A percentile compares a stretch with the other conserved stretches of the same genome.
Conservation (phyloP, 2,329 filamentous ascomycete genomes). For the Trichophyton mentagrophytes region DNA sequence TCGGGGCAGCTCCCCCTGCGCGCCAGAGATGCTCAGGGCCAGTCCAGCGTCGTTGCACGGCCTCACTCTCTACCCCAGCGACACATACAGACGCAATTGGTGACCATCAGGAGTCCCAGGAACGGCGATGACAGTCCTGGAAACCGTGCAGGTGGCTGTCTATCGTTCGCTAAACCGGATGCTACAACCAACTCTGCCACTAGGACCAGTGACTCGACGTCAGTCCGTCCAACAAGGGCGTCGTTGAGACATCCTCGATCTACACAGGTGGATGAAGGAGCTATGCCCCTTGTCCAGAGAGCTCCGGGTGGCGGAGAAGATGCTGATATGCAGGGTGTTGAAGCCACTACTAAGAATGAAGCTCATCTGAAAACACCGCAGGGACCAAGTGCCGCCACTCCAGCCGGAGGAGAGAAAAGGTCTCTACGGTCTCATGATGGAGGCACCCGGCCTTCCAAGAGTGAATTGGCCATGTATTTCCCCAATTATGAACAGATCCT, state of each 20-base stretch:
- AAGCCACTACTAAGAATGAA: neutral
- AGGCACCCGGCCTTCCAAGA: slow-evolving; percentile 65
- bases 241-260: neutral
- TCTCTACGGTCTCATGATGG: slow-evolving; percentile 76
- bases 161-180: neutral
- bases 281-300: neutral
- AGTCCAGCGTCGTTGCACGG: neutral
- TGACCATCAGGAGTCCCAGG: neutral
- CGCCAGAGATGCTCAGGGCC: slow-evolving; percentile 1
- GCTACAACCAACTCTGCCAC: neutral
- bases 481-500: slow-evolving; percentile 90
- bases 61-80: neutral
- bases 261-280: neutral
- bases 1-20: neutral
- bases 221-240: neutral
- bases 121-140: neutral
- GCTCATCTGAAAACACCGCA: neutral
- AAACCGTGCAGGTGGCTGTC: neutral
- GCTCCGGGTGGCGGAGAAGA: neutral
- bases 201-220: neutral
- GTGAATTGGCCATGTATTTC: slow-evolving; percentile 81
- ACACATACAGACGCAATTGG: neutral
- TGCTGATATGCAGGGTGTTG: neutral
- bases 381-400: neutral
- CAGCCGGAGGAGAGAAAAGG: slow-evolving; percentile 42